Evolutionary conservation across 2,329 filamentous ascomycete genomes (phyloP), one percentile per base, ranked within the genome.

Genomic region (Aureobasidium musti): DNA sequence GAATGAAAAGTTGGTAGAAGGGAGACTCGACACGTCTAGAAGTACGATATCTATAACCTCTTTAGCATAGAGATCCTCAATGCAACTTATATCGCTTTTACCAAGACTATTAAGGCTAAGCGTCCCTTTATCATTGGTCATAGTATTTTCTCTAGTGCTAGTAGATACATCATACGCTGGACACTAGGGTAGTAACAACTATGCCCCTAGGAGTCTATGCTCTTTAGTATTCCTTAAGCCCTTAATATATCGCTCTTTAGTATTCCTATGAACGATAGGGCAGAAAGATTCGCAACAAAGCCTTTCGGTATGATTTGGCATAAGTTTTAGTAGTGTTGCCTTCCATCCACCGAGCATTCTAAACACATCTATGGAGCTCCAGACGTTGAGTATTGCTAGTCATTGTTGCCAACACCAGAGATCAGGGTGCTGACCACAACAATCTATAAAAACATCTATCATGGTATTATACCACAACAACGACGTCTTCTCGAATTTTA

Each of bases 21-120:
- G 13, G 6, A 17, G 35, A 39, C 4, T 2, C 35, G 35, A 14
- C 35, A 39, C n/a, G n/a, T n/a, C n/a, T n/a, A n/a, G n/a, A n/a
- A 96, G 74, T 96, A 96, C 73, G 91, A 96, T 74, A 86, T 91
- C 28, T 92, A 96, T 81, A 95, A 91, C 73, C 78, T 95, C 1
- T 94, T 83, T 7, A 7, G 30, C 8, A 5, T 5, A 72, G 87
- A 89, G 75, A 90, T 93, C 70, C 81, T 92, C 67, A 89, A 90
- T 67, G 89, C 90, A 11, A 95, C 91, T 0, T 91, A 92, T 74
- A 79, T 89, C 53, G 90, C 87, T 67, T 84, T 94, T 35, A 79
- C 88, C 2, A 75, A 81, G 2, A 81, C 91, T 23, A 86, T 86
- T 68, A 86, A 89, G 0, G 82, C 79, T 17, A 90, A 90, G 75